A percentile compares a stretch with the other conserved stretches of the same genome.
Evolutionary conservation across 768 basidiomycete species (phyloP).

Genomic region (Hygrophoropsis aurantiaca): DNA sequence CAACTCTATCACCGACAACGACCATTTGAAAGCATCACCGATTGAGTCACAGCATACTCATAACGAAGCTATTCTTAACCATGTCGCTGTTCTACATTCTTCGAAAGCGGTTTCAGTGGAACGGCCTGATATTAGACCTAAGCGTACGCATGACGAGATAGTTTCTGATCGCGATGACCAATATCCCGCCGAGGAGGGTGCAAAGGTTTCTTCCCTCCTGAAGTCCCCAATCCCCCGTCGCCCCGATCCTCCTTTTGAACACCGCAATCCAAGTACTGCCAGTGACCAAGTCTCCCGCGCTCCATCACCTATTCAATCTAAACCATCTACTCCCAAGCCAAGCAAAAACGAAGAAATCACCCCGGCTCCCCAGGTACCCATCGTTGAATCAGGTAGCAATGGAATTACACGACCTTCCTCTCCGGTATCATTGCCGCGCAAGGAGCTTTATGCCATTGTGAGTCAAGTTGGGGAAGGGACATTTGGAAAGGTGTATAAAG

Average conservation of each 20-base stretch:
- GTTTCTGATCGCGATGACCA: slow-evolving; percentile 19
- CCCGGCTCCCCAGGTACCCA: slow-evolving; percentile 17
- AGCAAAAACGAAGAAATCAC: slow-evolving; percentile 19
- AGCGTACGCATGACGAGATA: slow-evolving; percentile 24
- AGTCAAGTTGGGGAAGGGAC: slow-evolving; percentile 98
- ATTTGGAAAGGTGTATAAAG: slow-evolving; percentile 98
- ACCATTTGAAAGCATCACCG: slow-evolving; percentile 1
- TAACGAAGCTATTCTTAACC: too few species aligned
- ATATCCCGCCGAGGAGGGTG: background rate
- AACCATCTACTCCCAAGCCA: slow-evolving; percentile 22
- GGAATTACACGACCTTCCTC: slow-evolving; percentile 25
- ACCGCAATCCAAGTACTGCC: background rate
- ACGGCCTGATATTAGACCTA: slow-evolving; percentile 25
- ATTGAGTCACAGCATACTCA: background rate
- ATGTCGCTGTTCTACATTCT: too few species aligned
- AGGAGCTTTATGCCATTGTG: slow-evolving; percentile 81
- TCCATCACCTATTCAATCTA: slow-evolving; percentile 19
- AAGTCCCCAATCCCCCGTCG: too few species aligned
- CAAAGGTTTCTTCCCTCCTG: too few species aligned
- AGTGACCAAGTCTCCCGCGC: slow-evolving; percentile 2
- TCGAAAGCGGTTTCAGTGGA: too few species aligned
- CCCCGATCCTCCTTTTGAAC: too few species aligned
- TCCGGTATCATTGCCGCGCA: slow-evolving; percentile 27
- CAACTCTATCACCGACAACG: slow-evolving; percentile 21
- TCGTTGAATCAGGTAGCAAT: slow-evolving; percentile 22